Evolutionary conservation across 257 asterid species (phyloP).

Genomic region (Buddleja alternifolia): DNA sequence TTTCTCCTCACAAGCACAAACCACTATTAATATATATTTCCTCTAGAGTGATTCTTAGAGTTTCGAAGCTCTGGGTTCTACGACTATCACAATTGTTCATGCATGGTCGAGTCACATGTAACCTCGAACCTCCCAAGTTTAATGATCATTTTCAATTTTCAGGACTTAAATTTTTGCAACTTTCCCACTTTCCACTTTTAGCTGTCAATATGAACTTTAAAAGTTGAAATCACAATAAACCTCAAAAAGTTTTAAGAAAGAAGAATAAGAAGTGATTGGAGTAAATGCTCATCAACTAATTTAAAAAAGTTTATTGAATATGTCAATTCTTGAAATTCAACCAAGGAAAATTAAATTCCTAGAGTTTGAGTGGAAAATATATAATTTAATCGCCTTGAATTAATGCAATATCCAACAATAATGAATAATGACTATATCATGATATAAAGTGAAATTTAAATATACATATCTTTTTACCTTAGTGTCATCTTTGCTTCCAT

Average conservation of each 20-base stretch:
- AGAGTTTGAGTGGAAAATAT: not conserved
- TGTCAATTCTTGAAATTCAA: not conserved
- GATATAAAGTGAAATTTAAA: too few relatives aligned
- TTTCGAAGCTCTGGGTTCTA: too few relatives aligned
- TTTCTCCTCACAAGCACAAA: slow-evolving; percentile 26
- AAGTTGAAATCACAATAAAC: slow-evolving; percentile 8
- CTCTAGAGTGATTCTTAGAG: too few relatives aligned
- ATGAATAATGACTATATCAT: slow-evolving; percentile 16
- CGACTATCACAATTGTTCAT: not conserved
- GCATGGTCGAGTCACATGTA: too few relatives aligned
- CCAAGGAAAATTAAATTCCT: slow-evolving; percentile 7
- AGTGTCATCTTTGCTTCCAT: slow-evolving; percentile 82
- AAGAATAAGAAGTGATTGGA: slow-evolving; percentile 17
- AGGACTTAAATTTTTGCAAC: not conserved
- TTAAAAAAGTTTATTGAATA: slow-evolving; percentile 1
- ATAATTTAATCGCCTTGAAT: too few relatives aligned
- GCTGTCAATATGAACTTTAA: slow-evolving; percentile 21
- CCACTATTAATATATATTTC: not conserved
- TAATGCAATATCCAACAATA: not conserved
- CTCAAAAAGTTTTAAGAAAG: not conserved
- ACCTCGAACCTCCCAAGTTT: too few relatives aligned
- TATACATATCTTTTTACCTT: slow-evolving; percentile 49
- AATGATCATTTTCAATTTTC: not conserved
- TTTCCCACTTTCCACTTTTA: not conserved
- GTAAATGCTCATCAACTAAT: not conserved